phyloP scores from a whole-genome alignment of 495 filamentous ascomycete genomes.

The Penicillium manginii region DNA sequence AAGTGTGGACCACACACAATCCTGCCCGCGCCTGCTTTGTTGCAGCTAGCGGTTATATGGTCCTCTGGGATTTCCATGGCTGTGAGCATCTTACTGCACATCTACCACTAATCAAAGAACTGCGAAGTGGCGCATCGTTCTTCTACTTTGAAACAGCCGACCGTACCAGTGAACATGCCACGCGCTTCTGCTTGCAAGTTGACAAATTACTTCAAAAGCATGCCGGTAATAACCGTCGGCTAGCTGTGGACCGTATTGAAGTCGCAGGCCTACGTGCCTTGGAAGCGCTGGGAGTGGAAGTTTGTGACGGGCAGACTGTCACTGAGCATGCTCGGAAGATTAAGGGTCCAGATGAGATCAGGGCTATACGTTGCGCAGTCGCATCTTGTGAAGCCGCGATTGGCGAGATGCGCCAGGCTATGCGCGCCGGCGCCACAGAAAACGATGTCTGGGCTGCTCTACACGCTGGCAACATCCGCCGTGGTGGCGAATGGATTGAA shows the following conservation, averaged over 20 bases:
- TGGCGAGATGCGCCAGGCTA: background rate
- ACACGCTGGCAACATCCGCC: background rate
- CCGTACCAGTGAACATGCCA: no score
- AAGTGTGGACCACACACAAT: background rate
- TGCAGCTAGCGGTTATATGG: background rate
- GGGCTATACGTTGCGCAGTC: background rate
- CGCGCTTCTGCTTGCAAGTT: no score
- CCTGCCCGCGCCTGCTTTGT: background rate
- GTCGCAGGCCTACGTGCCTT: no score
- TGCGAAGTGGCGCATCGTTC: no score
- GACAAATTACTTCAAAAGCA: no score
- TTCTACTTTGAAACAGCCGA: background rate
- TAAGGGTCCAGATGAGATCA: background rate
- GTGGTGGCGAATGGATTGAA: background rate
- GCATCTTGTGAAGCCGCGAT: background rate
- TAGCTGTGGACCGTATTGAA: no score
- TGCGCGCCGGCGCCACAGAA: background rate
- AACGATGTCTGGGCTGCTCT: background rate
- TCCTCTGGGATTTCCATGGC: background rate
- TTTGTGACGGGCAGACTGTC: background rate
- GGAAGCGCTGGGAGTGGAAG: background rate
- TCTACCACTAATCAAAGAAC: background rate
- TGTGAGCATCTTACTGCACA: background rate
- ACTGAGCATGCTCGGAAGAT: background rate
- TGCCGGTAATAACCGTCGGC: no score